These are phyloP conservation scores for Cercospora sp. DNA, from an alignment of 2,329 filamentous ascomycete genomes.

Conservation along the genomic window DNA sequence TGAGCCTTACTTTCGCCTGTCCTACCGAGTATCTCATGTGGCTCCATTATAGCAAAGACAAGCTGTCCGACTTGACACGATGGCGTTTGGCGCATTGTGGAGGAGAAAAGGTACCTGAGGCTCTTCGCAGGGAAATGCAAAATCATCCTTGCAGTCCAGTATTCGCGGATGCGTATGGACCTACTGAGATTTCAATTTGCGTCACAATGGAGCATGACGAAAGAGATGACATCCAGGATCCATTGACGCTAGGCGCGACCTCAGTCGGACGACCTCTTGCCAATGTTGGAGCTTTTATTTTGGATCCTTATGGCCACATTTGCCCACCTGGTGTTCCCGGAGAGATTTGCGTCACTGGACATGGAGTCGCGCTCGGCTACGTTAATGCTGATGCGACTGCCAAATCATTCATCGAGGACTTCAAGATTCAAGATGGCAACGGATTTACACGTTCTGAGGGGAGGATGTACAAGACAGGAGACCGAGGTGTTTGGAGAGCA, in stretches of 20 bases:
- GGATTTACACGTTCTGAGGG: constrained; percentile 2
- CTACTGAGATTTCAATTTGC: constrained; percentile 22
- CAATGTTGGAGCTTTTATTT: constrained; percentile 44
- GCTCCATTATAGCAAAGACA: constrained; percentile 24
- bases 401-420: constrained; percentile 18
- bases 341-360: constrained; percentile 47
- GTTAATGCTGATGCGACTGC: constrained; percentile 28
- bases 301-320: constrained; percentile 43
- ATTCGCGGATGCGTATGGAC: constrained; percentile 20
- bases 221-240: not conserved
- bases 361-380: constrained; percentile 43
- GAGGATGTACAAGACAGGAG: constrained; percentile 45
- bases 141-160: constrained; percentile 6
- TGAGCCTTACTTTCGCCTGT: constrained; percentile 45
- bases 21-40: constrained; percentile 45
- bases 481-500: constrained; percentile 39
- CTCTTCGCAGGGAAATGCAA: constrained; percentile 16
- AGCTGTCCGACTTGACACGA: not conserved
- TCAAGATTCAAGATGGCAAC: not conserved
- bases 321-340: constrained; percentile 47
- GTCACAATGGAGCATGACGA: constrained; percentile 15
- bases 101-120: constrained; percentile 36
- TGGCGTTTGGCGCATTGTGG: constrained; percentile 40
- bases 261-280: constrained; percentile 32
- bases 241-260: constrained; percentile 12